These are phyloP conservation scores for Tetradesmus obliquus DNA, from an alignment of 139 green algal species.

Conservation along the genomic window DNA sequence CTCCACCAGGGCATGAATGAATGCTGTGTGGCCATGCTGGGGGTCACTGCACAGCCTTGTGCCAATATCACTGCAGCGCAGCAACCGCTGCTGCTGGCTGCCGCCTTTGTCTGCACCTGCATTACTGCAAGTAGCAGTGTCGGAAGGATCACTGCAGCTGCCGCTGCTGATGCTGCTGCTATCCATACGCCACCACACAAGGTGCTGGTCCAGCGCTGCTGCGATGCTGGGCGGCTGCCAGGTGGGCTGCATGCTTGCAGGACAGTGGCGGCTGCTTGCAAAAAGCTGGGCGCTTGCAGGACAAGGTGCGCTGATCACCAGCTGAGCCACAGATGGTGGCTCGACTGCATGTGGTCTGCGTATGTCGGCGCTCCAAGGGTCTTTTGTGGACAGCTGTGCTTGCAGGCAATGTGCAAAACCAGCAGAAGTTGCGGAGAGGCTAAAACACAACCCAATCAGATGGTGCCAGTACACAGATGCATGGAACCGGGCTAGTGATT, in stretches of 20 bases:
- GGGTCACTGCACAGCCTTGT: not conserved
- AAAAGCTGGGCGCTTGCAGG: not conserved
- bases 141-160: not conserved
- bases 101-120: not conserved
- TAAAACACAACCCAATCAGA: too few species aligned
- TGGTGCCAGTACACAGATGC: too few species aligned
- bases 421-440: not conserved
- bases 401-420: not conserved
- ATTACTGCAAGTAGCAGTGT: too few species aligned
- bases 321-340: not conserved
- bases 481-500: too few species aligned
- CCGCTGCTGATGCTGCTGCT: not conserved
- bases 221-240: constrained; percentile 6
- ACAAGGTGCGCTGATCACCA: not conserved
- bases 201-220: not conserved
- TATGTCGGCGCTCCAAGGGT: not conserved
- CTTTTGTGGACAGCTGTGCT: not conserved
- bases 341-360: not conserved
- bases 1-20: constrained; percentile 12
- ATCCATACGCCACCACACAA: not conserved
- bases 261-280: not conserved
- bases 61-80: not conserved
- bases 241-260: not conserved
- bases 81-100: not conserved
- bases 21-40: constrained; percentile 14